Conservation (phyloP, 768 basidiomycete genomes). For the Lentinus tigrinus region DNA sequence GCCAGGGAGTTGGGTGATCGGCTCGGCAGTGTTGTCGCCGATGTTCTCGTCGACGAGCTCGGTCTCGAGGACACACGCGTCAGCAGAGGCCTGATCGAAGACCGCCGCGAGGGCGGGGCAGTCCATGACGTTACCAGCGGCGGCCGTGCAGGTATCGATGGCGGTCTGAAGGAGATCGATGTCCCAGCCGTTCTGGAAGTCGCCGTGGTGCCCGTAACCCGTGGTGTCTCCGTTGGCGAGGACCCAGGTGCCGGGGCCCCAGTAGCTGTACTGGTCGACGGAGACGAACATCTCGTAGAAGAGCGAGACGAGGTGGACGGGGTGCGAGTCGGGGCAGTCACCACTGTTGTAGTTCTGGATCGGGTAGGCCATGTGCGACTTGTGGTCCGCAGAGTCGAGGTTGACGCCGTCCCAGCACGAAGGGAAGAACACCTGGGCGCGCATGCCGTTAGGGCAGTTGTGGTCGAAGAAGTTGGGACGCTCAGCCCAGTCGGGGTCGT, state of each 20-base stretch:
- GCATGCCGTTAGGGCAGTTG: conserved; percentile 27
- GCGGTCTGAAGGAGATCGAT: conserved; percentile 21
- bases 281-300: conserved; percentile 25
- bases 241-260: conserved; percentile 22
- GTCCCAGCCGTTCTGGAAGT: conserved; percentile 27
- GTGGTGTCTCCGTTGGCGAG: conserved; percentile 25
- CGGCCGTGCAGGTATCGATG: conserved; percentile 24
- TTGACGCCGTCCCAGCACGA: conserved; percentile 41
- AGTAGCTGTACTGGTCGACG: conserved; percentile 14
- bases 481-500: conserved; percentile 20
- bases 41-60: conserved; percentile 19
- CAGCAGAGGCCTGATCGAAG: conserved; percentile 18
- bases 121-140: conserved; percentile 24
- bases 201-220: conserved; percentile 25
- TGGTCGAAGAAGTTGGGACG: conserved; percentile 16
- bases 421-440: conserved; percentile 33
- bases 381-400: conserved; percentile 38
- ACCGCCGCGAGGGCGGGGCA: conserved; percentile 23
- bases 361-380: conserved; percentile 38
- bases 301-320: conserved; percentile 25
- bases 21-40: conserved; percentile 6
- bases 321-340: conserved; percentile 24
- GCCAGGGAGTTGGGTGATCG: conserved; percentile 23
- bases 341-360: conserved; percentile 24
- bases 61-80: conserved; percentile 20